These are phyloP conservation scores for Peronospora tabacina DNA, from an alignment of 352 stramenopile genomes.

Conservation along the genomic window DNA sequence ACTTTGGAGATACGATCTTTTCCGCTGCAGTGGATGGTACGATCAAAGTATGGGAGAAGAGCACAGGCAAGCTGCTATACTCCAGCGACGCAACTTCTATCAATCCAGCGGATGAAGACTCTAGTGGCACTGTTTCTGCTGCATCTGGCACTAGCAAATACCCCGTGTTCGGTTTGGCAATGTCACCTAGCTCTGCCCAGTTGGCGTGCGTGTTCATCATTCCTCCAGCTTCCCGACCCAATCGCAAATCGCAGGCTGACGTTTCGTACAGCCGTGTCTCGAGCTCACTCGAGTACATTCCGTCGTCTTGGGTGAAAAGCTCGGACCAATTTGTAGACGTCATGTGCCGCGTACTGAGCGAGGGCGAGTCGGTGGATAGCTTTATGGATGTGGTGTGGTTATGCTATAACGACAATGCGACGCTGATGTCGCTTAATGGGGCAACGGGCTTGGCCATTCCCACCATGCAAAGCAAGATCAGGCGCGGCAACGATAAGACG, in stretches of 20 bases:
- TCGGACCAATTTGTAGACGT: conserved; percentile 35
- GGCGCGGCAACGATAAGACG: conserved; percentile 18
- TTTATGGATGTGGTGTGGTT: conserved; percentile 75
- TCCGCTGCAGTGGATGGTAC: conserved; percentile 53
- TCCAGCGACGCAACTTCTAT: conserved; percentile 12
- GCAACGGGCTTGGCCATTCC: conserved; percentile 46
- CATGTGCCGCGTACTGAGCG: conserved; percentile 46
- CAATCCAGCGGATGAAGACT: conserved; percentile 3
- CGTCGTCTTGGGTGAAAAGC: conserved; percentile 42
- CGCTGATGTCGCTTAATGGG: conserved; percentile 44
- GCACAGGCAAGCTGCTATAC: conserved; percentile 24
- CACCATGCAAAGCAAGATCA: conserved; percentile 49
- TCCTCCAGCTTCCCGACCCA: conserved; percentile 65
- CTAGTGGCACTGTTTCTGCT: conserved; percentile 1
- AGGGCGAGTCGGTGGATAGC: conserved; percentile 47
- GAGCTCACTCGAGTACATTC: conserved; percentile 62
- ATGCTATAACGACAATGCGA: conserved; percentile 64
- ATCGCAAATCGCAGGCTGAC: conserved; percentile 74
- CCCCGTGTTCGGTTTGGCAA: conserved; percentile 57
- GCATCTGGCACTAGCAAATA: conserved; percentile 34
- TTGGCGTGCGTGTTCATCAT: conserved; percentile 63
- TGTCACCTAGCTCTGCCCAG: conserved; percentile 67
- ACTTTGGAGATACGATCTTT: conserved; percentile 59
- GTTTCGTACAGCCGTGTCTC: conserved; percentile 80
- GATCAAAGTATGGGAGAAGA: conserved; percentile 58